Evolutionary conservation across 257 asterid genomes (phyloP), one percentile per base, ranked within the genome.

Genomic region (Ophiorrhiza pumila): DNA sequence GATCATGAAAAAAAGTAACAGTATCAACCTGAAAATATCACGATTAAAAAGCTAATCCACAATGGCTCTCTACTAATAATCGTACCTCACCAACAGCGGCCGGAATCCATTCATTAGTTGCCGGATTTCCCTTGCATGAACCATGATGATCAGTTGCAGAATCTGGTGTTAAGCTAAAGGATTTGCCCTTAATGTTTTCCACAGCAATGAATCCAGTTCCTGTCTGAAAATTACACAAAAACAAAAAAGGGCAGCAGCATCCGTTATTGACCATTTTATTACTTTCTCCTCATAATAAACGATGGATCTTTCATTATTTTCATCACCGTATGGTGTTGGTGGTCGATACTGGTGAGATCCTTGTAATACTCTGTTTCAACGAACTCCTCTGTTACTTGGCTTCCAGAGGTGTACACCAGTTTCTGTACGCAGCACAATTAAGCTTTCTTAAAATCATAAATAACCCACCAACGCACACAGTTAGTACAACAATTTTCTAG

Each of bases 101-200:
- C 1, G 97, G 99, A 79, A 85, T 86, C 99, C 99, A 94, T 31
- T 94, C 99, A 78, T 94, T 94, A 22, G 99, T 94, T 37, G 99
- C 99, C 73, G 99, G 99, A 80, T 94, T 94, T 32, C 99, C 97
- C 75, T 52, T 87, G 88, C 73, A 39, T 0, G 93, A 83, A 75
- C 79, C 84, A 52, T 90, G 99, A 57, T 55, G n/a, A 57, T 90
- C 90, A 56, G 77, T 25, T 27, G 50, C 70, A 62, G 86, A 62
- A 52, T 91, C 95, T 13, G 86, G 82, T 41, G 74, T 74, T 25
- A 91, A 75, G 69, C 76, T 85, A 81, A 83, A 88, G 27, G 81
- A 77, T 11, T 79, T 68, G 42, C 72, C 89, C 12, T 80, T 76
- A 64, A 4, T 52, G 73, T 69, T 76, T n/a, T 82, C 96, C 69